Conservation (phyloP, 106 monocot species). For the Allium cepa region DNA sequence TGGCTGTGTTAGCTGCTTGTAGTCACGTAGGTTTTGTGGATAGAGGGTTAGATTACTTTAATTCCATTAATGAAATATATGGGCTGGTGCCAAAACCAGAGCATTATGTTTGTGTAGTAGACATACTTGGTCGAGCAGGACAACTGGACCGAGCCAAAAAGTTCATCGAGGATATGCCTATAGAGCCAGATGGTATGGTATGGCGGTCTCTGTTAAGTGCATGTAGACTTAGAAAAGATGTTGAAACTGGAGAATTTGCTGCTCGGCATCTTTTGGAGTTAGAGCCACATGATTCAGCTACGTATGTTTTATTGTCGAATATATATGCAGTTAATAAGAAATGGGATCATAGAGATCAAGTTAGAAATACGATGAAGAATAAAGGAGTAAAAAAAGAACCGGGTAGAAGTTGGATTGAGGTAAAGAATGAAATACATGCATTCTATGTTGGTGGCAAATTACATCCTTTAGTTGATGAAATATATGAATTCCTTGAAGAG, state of each 20-base stretch:
- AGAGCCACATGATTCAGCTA: conserved; percentile 35
- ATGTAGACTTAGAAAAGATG: conserved; percentile 17
- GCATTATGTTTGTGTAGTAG: conserved; percentile 50
- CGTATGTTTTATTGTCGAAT: conserved; percentile 20
- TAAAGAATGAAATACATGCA: conserved; percentile 16
- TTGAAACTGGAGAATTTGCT: conserved; percentile 18
- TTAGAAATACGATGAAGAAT: conserved; percentile 36
- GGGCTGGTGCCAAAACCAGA: conserved; percentile 18
- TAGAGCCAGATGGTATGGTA: conserved; percentile 24
- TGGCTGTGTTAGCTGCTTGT: conserved; percentile 37
- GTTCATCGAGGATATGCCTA: conserved; percentile 20
- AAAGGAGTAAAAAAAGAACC: conserved; percentile 32
- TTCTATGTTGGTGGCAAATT: conserved; percentile 46
- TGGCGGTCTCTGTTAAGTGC: conserved; percentile 34
- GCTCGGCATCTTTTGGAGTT: conserved; percentile 22
- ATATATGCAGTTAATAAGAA: conserved; percentile 30
- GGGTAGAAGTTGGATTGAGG: conserved; percentile 40
- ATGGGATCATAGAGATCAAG: conserved; percentile 25
- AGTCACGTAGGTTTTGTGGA: conserved; percentile 42
- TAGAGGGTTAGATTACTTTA: conserved; percentile 21
- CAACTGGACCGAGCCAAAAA: conserved; percentile 15
- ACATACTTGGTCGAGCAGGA: conserved; percentile 37
- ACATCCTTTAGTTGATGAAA: conserved; percentile 21
- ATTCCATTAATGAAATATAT: conserved; percentile 16
- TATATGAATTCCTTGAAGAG: conserved; percentile 16